Evolutionary conservation across 2,329 filamentous ascomycete species (phyloP).

Genomic region (Aspergillus fijiensis): DNA sequence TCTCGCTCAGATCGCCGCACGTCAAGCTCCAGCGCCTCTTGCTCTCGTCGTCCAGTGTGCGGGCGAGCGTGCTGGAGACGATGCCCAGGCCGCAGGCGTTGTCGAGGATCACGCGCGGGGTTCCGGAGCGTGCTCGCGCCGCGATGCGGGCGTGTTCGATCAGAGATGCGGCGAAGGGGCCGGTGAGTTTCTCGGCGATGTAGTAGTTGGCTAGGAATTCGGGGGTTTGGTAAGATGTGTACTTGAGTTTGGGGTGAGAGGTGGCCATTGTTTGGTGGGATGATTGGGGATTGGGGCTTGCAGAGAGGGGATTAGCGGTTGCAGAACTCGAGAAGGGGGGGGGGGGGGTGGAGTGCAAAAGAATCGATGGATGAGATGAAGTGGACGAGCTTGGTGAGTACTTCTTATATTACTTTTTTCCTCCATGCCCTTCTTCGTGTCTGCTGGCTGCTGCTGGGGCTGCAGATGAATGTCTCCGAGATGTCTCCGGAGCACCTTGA

Average conservation of each 20-base stretch:
- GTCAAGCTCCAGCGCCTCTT: slow-evolving; percentile 49
- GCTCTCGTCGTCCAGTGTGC: slow-evolving; percentile 38
- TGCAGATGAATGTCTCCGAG: slow-evolving; percentile 13
- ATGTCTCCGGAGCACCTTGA: slow-evolving; percentile 14
- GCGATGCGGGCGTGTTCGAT: slow-evolving; percentile 31
- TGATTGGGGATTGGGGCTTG: not conserved
- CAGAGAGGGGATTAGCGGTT: not conserved
- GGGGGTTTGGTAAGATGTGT: not conserved
- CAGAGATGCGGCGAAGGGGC: slow-evolving; percentile 29
- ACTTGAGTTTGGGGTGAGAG: not conserved
- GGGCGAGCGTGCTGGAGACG: slow-evolving; percentile 49
- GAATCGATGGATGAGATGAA: not conserved
- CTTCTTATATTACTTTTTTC: not conserved
- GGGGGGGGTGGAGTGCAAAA: not conserved
- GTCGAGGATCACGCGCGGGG: slow-evolving; percentile 47
- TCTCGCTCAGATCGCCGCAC: slow-evolving; percentile 51
- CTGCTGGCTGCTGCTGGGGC: not conserved
- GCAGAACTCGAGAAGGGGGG: no score
- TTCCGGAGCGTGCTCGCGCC: slow-evolving; percentile 12
- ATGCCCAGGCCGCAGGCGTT: slow-evolving; percentile 56
- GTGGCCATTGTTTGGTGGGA: not conserved
- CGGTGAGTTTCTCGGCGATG: slow-evolving; percentile 32
- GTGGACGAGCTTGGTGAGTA: not conserved
- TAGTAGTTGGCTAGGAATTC: slow-evolving; percentile 29
- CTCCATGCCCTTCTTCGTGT: not conserved